These are phyloP conservation scores for Diplocarpon mali DNA, from an alignment of 2,329 filamentous ascomycete genomes.

Conservation along the genomic window DNA sequence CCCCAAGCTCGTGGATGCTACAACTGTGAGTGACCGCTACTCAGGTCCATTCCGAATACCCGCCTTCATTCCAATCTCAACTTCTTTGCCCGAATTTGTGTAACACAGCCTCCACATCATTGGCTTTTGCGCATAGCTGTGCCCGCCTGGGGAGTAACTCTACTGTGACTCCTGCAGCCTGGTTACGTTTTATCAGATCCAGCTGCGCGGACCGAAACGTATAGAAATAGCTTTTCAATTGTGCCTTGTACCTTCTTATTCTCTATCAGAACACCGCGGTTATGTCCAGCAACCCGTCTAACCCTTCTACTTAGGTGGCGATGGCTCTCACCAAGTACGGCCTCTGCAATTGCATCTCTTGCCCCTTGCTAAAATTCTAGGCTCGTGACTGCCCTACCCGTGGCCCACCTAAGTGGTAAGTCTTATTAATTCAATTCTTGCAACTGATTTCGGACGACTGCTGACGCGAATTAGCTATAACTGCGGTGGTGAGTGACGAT, in stretches of 20 bases:
- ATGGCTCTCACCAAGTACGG: constrained; percentile 61
- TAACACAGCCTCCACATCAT: not conserved
- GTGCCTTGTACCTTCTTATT: no score
- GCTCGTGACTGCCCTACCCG: constrained; percentile 80
- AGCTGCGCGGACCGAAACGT: no score
- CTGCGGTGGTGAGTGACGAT: constrained; percentile 54
- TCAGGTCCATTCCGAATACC: constrained; percentile 12
- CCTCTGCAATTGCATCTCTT: constrained; percentile 16
- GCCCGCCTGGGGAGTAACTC: no score
- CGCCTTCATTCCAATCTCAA: not conserved
- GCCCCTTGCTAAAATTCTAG: constrained; percentile 32
- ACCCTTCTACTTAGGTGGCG: constrained; percentile 47
- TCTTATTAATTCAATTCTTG: constrained; percentile 15
- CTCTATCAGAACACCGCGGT: no score
- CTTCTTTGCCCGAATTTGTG: not conserved
- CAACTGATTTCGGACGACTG: not conserved
- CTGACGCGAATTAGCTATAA: constrained; percentile 51
- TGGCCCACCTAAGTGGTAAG: constrained; percentile 72
- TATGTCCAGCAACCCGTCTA: constrained; percentile 10
- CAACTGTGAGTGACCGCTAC: constrained; percentile 35
- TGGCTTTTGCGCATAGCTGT: not conserved
- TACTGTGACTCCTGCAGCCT: no score
- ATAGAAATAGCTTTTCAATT: no score
- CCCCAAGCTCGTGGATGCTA: constrained; percentile 34
- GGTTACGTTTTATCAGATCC: no score